Evolutionary conservation across 495 filamentous ascomycete species (phyloP).

Genomic region (Xylaria venustula): DNA sequence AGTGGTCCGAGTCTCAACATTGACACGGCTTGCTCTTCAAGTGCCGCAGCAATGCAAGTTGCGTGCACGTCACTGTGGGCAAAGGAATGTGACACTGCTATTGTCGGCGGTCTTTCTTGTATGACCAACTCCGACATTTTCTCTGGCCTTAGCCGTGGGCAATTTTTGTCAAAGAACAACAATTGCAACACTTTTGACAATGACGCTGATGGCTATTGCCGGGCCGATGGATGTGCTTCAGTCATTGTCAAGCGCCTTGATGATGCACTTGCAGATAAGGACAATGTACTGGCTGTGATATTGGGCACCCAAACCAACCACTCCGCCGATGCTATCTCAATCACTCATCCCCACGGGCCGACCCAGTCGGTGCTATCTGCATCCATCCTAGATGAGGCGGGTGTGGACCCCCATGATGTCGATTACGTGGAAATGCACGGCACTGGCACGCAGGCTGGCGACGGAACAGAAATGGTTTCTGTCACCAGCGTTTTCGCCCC

Average conservation of each 20-base stretch:
- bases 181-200: conserved; percentile 81
- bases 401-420: conserved; percentile 69
- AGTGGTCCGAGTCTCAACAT: conserved; percentile 81
- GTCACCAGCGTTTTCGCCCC: conserved; percentile 82
- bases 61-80: conserved; percentile 80
- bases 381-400: conserved; percentile 65
- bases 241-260: conserved; percentile 73
- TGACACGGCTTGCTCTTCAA: conserved; percentile 89
- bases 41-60: conserved; percentile 77
- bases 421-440: conserved; percentile 89
- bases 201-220: conserved; percentile 74
- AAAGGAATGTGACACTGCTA: conserved; percentile 80
- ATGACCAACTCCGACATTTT: conserved; percentile 86
- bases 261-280: conserved; percentile 72
- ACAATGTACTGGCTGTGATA: conserved; percentile 69
- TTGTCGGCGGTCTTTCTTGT: conserved; percentile 76
- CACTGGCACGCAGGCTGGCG: conserved; percentile 83
- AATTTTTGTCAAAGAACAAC: conserved; percentile 78
- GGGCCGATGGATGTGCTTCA: conserved; percentile 69
- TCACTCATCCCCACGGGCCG: conserved; percentile 74
- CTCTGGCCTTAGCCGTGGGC: conserved; percentile 75
- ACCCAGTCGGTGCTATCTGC: conserved; percentile 71
- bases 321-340: conserved; percentile 73
- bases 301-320: conserved; percentile 70
- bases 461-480: conserved; percentile 75